Evolutionary conservation across 257 asterid genomes (phyloP), one percentile per base, ranked within the genome.

Genomic region (Agastache rugosa): DNA sequence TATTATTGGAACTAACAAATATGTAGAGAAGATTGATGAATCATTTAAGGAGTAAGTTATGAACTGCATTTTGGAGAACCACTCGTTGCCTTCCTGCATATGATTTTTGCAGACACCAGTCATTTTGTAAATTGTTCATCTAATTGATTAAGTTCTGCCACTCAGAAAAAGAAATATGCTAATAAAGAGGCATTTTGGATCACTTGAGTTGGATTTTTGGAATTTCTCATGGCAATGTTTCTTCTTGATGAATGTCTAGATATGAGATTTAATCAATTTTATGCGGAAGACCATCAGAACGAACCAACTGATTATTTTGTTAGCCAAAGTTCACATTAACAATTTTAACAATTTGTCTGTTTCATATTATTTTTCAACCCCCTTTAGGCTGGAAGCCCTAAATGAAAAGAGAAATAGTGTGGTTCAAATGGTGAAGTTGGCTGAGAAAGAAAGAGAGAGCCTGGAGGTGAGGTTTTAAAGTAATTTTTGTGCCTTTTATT

Each of bases 381-480:
- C 8, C 47, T 71, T 27, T 75, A 95, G 98, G 91, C 76, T 95
- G 48, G 98, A 95, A 86, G 85, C 67, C 31, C 96, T 95, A 53
- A 92, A 92, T 82, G 97, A 90, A 67, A 92, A 78, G 79, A 86
- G 98, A 71, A 80, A 97, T 70, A 91, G 97, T 60, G 98, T 92
- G 66, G 98, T 95, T 81, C 98, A 95, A 83, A 88, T 95, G 96
- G 96, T 95, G 45, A 92, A 95, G 91, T 81, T 92, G 75, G 97
- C 98, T 42, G 98, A 95, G 80, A 95, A 95, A 88, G 99, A 95
- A 84, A 88, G 96, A 82, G 94, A 95, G 72, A 86, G 87, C 87
- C 78, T 95, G 77, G 99, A 95, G 98, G 99, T 93, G 75, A 68
- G 77, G 51, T 50, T 59, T 63, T 64, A 63, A 41, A 53, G 8